Percentiles rank a stretch among this genome's conserved stretches.
These are phyloP conservation scores for Ceratobasidium sp. DNA, from an alignment of 1,284 basidiomycete species.

Conservation along the genomic window DNA sequence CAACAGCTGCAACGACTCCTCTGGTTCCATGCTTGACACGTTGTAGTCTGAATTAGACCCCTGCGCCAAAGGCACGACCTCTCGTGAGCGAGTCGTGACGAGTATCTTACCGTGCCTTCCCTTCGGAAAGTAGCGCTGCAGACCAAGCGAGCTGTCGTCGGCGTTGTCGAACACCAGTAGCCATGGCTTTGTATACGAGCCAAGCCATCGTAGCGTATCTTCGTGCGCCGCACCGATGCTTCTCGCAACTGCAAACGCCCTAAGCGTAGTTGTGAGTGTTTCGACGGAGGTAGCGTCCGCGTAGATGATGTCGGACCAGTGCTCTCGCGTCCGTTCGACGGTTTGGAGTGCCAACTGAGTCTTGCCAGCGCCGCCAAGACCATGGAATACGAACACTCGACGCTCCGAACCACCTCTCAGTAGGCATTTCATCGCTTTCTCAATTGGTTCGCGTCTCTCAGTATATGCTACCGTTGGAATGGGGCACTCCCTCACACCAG, in stretches of 20 bases:
- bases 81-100: conserved; percentile 41
- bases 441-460: neutral
- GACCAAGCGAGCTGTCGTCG: conserved; percentile 13
- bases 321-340: neutral
- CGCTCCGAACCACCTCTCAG: neutral
- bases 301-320: conserved; percentile 30
- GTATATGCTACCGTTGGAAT: neutral
- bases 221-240: conserved; percentile 1
- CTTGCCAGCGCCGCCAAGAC: conserved; percentile 38
- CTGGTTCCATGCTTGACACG: conserved; percentile 27
- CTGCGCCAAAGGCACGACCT: neutral
- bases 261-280: conserved; percentile 10
- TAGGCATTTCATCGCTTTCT: neutral
- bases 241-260: neutral
- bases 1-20: conserved; percentile 28
- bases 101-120: conserved; percentile 27
- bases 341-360: conserved; percentile 18
- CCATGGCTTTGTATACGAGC: conserved; percentile 9
- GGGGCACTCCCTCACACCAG: neutral
- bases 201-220: conserved; percentile 27
- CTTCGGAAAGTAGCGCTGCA: conserved; percentile 18
- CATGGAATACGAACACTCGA: conserved; percentile 27
- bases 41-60: conserved; percentile 10
- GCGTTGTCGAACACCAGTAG: conserved; percentile 43
- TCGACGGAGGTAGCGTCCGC: conserved; percentile 34